Conservation (phyloP, 345 rosid genomes). For the Eucalyptus cladocalyx region DNA sequence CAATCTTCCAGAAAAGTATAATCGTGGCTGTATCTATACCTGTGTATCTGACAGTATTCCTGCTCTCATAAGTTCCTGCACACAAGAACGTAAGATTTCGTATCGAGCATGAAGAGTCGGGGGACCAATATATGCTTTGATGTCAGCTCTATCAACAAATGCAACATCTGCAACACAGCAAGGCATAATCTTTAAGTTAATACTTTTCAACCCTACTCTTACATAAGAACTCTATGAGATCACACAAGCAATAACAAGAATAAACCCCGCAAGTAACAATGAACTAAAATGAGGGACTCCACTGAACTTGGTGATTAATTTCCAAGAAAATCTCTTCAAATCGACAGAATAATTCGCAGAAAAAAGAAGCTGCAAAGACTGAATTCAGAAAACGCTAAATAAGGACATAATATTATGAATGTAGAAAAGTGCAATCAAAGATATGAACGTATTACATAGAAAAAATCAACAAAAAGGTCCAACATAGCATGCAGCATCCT, state of each 20-base stretch:
- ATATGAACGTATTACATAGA: background rate
- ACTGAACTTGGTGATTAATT: background rate
- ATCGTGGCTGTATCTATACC: constrained; percentile 17
- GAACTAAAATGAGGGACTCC: background rate
- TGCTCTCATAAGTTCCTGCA: constrained; percentile 65
- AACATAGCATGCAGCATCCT: background rate
- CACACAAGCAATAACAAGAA: background rate
- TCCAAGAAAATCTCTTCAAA: background rate
- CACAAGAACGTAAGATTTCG: constrained; percentile 77
- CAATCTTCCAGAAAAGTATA: background rate
- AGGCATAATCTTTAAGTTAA: background rate
- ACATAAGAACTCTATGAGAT: background rate
- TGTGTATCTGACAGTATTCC: constrained; percentile 56
- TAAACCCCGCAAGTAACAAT: background rate
- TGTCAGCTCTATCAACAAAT: constrained; percentile 92
- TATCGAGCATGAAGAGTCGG: constrained; percentile 93
- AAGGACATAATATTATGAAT: background rate
- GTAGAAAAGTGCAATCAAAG: background rate
- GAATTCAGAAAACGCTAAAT: background rate
- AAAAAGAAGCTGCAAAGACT: background rate
- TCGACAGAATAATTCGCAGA: background rate
- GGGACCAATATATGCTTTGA: constrained; percentile 97
- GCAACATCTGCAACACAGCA: constrained; percentile 69
- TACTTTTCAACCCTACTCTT: background rate
- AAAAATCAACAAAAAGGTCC: background rate